Base-by-base conservation (phyloP, 1,139 yeast genomes). In the Debaryomyces udenii region DNA sequence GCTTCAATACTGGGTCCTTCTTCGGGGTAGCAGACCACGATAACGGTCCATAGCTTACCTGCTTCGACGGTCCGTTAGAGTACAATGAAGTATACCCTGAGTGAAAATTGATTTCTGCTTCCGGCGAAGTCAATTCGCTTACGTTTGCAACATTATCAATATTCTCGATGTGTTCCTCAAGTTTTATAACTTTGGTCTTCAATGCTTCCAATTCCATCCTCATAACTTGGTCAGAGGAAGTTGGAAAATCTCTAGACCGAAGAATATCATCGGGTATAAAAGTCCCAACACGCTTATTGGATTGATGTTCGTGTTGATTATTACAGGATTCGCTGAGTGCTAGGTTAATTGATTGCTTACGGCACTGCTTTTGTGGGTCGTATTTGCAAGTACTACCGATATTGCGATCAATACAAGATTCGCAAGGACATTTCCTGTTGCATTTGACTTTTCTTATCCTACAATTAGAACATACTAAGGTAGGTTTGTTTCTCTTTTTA, bases 371-470 rank as follows among this genome's bases (percentile, higher is more conserved):
- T 7, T 17, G 13, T 13, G 18, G n/a, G 7, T 35, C n/a, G 45
- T 68, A 70, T 9, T 53, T 58, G 52, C 77, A 71, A 2, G 50
- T 38, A 7, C 51, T 47, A 4, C 53, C 55, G 11, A 55, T 57
- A 28, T 54, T 55, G 33, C 57, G 50, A 37, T 57, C 60, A 10
- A 50, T 42, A 48, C 77, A 71, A 1, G 68, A 62, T 1, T 55
- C 39, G 47, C 70, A 65, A 1, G 70, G 70, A 6, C 41, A 46
- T 2, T 51, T 55, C 35, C 66, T 46, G 42, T 65, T 61, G 48
- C 72, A 67, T 40, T 67, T 70, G 13, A 71, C 67, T 46, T 73
- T 74, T 43, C 74, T 53, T 49, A 56, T 53, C 38, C 72, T 66
- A 46, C 79, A 74, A 34, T 62, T 64, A 14, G 62, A 51, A 44